Evolutionary conservation across 2,329 filamentous ascomycete species (phyloP).

Genomic region (Colletotrichum spinosum): DNA sequence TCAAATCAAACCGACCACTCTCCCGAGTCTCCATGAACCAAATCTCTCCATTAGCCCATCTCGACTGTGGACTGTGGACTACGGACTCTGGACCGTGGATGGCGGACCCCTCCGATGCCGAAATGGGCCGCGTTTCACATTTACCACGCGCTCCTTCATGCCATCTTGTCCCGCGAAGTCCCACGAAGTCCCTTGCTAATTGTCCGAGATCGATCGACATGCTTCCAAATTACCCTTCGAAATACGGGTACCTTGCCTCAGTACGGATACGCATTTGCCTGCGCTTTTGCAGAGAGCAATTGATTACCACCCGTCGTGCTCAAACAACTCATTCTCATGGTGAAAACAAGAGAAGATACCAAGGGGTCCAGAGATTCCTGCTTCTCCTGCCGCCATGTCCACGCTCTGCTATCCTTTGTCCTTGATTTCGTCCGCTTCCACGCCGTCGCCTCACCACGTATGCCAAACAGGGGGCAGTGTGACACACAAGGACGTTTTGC

Average conservation of each 20-base stretch:
- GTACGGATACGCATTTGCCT: too few relatives aligned
- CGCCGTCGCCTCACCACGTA: not conserved
- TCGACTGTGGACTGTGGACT: not conserved
- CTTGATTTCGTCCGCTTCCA: not conserved
- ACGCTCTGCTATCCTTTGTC: not conserved
- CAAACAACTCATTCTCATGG: not conserved
- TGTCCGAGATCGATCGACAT: conserved; percentile 37
- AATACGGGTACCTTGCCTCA: not conserved
- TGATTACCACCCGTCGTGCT: too few relatives aligned
- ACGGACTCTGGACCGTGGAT: conserved; percentile 19
- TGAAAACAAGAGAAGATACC: conserved; percentile 3
- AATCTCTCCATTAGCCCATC: conserved; percentile 22
- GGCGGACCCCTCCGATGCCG: conserved; percentile 28
- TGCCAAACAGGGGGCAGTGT: not conserved
- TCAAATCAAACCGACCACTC: not conserved
- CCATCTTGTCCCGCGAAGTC: conserved; percentile 26
- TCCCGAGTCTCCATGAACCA: not conserved
- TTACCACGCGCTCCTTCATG: conserved; percentile 34
- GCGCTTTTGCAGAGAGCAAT: too few relatives aligned
- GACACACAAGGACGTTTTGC: conserved; percentile 18
- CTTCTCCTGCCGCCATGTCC: conserved; percentile 6
- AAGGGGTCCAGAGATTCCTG: conserved; percentile 14
- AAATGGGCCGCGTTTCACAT: conserved; percentile 35
- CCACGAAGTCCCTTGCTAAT: conserved; percentile 28
- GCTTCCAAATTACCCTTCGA: conserved; percentile 25